A percentile compares a stretch with the other conserved stretches of the same genome.
Conservation (phyloP, 139 green algal species). For the Deuterostichococcus epilithicus region DNA sequence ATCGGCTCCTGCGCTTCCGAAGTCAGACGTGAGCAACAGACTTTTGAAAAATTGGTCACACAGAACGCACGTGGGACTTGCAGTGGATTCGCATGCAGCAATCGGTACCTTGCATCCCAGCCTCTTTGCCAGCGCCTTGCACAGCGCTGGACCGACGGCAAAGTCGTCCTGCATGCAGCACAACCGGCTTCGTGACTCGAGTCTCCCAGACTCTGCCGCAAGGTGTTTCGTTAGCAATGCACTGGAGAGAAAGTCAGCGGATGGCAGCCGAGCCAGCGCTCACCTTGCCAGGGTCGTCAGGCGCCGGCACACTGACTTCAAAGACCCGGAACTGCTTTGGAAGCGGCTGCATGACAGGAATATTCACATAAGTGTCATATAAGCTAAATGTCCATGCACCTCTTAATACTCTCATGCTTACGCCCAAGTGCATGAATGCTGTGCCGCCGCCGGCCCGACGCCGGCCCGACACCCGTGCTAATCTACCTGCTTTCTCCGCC, state of each 20-base stretch:
- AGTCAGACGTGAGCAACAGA: not conserved
- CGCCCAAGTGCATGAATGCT: too few relatives aligned
- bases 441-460: too few relatives aligned
- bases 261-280: not conserved
- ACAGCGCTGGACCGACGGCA: slow-evolving; percentile 22
- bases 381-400: too few relatives aligned
- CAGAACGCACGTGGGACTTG: not conserved
- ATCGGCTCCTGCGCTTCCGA: not conserved
- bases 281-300: slow-evolving; percentile 55
- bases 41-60: not conserved
- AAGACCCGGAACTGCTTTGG: slow-evolving; percentile 30
- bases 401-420: too few relatives aligned
- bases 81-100: not conserved
- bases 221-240: not conserved
- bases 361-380: too few relatives aligned
- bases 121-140: slow-evolving; percentile 16
- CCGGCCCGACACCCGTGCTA: too few relatives aligned
- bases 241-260: not conserved
- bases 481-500: too few relatives aligned
- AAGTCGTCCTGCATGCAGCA: slow-evolving; percentile 39
- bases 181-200: not conserved
- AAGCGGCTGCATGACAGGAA: not conserved
- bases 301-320: slow-evolving; percentile 33
- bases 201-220: not conserved
- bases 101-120: slow-evolving; percentile 21